Percentiles rank a stretch among this genome's conserved stretches.
Conservation (phyloP, 164 flowering plant species). For the Paratinospora sagittata region DNA sequence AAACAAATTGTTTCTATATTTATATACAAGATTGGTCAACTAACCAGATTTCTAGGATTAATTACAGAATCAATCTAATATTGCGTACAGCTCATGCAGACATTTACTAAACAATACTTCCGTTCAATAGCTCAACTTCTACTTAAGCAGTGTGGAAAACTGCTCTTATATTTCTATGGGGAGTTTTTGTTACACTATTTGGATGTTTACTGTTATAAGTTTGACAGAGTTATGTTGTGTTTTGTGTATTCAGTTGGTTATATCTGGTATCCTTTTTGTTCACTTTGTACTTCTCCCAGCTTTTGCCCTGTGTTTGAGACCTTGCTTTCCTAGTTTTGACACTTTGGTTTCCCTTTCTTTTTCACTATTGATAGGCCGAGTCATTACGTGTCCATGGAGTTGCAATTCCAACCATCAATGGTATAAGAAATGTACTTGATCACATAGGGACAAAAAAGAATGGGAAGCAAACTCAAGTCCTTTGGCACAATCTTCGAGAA, state of each 20-base stretch:
- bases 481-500: conserved; percentile 90
- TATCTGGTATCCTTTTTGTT: no score
- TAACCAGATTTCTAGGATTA: no score
- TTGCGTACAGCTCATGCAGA: no score
- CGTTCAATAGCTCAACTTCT: no score
- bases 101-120: no score
- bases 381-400: conserved; percentile 86
- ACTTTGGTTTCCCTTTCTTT: neutral
- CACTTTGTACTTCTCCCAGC: neutral
- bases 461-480: conserved; percentile 51
- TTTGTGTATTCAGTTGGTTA: no score
- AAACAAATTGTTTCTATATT: no score
- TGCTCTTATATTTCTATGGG: no score
- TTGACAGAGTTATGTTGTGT: neutral
- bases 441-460: conserved; percentile 67
- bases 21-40: no score
- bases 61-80: no score
- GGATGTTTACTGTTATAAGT: neutral
- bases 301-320: neutral
- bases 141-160: no score
- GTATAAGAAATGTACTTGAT: conserved; percentile 77
- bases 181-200: neutral
- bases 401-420: conserved; percentile 80
- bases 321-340: neutral
- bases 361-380: conserved; percentile 44